Percentiles rank a stretch among this genome's conserved stretches.
phyloP scores from a whole-genome alignment of 1,139 yeast genomes.

The Tardiomyces digboiensis region DNA sequence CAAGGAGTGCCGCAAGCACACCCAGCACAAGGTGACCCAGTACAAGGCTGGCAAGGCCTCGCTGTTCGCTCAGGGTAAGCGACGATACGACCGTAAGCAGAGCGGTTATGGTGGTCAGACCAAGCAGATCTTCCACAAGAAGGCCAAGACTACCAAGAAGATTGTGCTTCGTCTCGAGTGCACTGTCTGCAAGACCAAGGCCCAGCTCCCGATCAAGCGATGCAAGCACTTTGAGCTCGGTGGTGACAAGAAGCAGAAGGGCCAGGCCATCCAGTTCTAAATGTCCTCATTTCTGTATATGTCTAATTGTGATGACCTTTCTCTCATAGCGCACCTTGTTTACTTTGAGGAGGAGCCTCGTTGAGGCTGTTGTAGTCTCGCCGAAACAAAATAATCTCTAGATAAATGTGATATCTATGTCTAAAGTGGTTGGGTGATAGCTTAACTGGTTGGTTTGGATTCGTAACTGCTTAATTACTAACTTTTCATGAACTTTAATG shows the following conservation, averaged over 20 bases:
- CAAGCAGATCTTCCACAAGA: slow-evolving; percentile 99
- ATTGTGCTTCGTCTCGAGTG: slow-evolving; percentile 99
- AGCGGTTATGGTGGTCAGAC: slow-evolving; percentile 99
- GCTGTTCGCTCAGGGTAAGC: slow-evolving; percentile 99
- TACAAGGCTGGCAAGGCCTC: slow-evolving; percentile 99
- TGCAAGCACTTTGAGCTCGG: slow-evolving; percentile 99
- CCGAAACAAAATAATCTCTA: no score
- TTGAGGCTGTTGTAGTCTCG: no score
- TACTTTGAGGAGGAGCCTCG: no score
- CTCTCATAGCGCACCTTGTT: not conserved
- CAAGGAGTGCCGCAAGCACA: slow-evolving; percentile 98
- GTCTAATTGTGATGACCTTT: not conserved
- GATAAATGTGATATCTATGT: no score
- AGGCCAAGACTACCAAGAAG: slow-evolving; percentile 99
- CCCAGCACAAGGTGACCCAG: slow-evolving; percentile 99
- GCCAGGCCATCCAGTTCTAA: slow-evolving; percentile 95
- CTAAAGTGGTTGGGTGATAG: no score
- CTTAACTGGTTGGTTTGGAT: no score
- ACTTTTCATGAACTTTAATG: no score
- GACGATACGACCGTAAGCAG: slow-evolving; percentile 99
- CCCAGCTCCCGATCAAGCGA: slow-evolving; percentile 97
- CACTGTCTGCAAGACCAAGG: slow-evolving; percentile 97
- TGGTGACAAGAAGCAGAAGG: slow-evolving; percentile 99
- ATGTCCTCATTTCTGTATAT: slow-evolving; percentile 1
- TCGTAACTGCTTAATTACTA: no score